Percentiles rank a stretch among this genome's conserved stretches.
phyloP scores from a whole-genome alignment of 352 stramenopile species.

The Phytopythium vexans region DNA sequence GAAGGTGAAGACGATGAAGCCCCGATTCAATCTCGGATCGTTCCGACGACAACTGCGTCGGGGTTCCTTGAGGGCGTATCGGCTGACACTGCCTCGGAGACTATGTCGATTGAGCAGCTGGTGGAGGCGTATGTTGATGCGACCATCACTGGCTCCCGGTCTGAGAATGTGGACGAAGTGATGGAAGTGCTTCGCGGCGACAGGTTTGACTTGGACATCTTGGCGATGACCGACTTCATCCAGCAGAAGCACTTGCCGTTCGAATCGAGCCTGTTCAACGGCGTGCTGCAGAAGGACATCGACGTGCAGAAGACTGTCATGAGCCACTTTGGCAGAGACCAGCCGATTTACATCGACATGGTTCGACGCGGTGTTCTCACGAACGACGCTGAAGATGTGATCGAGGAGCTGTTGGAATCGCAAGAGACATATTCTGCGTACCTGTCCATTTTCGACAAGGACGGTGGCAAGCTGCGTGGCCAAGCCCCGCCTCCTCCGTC shows the following conservation, averaged over 20 bases:
- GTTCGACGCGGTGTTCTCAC: slow-evolving; percentile 43
- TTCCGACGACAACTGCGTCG: slow-evolving; percentile 31
- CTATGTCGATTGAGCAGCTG: slow-evolving; percentile 45
- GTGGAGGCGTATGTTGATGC: slow-evolving; percentile 64
- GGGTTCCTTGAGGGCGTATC: slow-evolving; percentile 52
- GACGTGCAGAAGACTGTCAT: slow-evolving; percentile 78
- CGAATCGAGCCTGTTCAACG: slow-evolving; percentile 82
- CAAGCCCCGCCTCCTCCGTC: slow-evolving; percentile 4
- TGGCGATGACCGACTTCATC: slow-evolving; percentile 78
- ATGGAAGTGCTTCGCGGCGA: slow-evolving; percentile 37
- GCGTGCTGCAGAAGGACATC: slow-evolving; percentile 63
- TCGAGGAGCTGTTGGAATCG: slow-evolving; percentile 57
- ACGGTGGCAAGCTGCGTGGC: slow-evolving; percentile 11
- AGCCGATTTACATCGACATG: slow-evolving; percentile 71
- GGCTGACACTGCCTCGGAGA: slow-evolving; percentile 34
- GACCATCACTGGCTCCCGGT: slow-evolving; percentile 24
- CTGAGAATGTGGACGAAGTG: slow-evolving; percentile 46
- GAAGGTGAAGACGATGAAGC: slow-evolving; percentile 8
- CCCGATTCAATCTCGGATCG: slow-evolving; percentile 8
- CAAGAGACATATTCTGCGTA: slow-evolving; percentile 67
- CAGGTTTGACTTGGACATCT: slow-evolving; percentile 49
- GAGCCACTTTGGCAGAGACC: slow-evolving; percentile 74
- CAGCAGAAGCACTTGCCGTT: slow-evolving; percentile 78
- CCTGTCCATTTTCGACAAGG: slow-evolving; percentile 56
- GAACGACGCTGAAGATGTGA: slow-evolving; percentile 58